Base-by-base conservation (phyloP, 139 green algal species). In the Klebsormidium nitens region DNA sequence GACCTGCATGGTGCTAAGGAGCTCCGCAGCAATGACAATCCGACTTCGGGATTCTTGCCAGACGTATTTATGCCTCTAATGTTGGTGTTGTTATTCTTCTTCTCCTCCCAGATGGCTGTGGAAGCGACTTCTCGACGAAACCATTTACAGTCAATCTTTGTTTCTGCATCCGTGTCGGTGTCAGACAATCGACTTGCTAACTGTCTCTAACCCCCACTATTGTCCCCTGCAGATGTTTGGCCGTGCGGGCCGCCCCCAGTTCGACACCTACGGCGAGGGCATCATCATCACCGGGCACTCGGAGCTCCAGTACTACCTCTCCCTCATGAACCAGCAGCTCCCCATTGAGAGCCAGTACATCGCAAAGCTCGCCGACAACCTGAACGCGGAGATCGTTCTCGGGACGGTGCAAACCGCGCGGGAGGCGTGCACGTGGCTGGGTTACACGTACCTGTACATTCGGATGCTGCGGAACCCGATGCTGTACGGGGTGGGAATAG, bases 151-250 rank as follows among this genome's bases (percentile, higher is more conserved):
- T n/a, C n/a, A n/a, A n/a, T n/a, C n/a, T n/a, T n/a, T n/a, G n/a
- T n/a, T n/a, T n/a, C n/a, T n/a, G n/a, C n/a, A n/a, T n/a, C n/a
- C n/a, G n/a, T n/a, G n/a, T n/a, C n/a, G n/a, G n/a, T n/a, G n/a
- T n/a, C n/a, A n/a, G n/a, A n/a, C n/a, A n/a, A n/a, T n/a, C n/a
- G n/a, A n/a, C n/a, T n/a, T n/a, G n/a, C n/a, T n/a, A n/a, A n/a
- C n/a, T n/a, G n/a, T n/a, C n/a, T n/a, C n/a, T n/a, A n/a, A n/a
- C n/a, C n/a, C n/a, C n/a, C n/a, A n/a, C n/a, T n/a, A n/a, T n/a
- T n/a, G n/a, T n/a, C n/a, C n/a, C n/a, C n/a, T n/a, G n/a, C n/a
- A 98, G 84, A 98, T 98, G 93, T 89, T 98, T 82, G 93, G 93
- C 11, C 87, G 93, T 32, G 93, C 93, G 5, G 93, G 93, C 2